Percentiles rank a stretch among this genome's conserved stretches.
Evolutionary conservation across 139 green algal genomes (phyloP).

Genomic region (Chlorella sp.): DNA sequence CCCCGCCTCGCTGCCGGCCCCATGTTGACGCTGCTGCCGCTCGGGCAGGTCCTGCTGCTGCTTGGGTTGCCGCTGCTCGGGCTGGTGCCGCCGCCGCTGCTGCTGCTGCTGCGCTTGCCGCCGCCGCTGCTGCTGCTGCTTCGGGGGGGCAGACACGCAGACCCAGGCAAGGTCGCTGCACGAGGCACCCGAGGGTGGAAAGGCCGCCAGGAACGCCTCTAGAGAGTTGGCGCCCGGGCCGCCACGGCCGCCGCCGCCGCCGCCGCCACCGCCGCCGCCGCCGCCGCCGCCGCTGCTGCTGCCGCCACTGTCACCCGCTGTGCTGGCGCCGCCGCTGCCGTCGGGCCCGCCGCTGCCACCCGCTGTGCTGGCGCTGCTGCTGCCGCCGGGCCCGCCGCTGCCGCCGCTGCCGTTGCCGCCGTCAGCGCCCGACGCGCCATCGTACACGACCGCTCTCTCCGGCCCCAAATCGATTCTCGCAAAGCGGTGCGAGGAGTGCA

Average conservation of each 20-base stretch:
- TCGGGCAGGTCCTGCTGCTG: no score
- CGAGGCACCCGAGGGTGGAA: no score
- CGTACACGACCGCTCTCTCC: constrained; percentile 38
- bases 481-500: constrained; percentile 40
- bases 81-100: neutral
- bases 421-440: no score
- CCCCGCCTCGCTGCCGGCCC: neutral
- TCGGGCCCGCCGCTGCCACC: neutral
- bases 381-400: neutral
- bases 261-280: neutral
- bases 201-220: no score
- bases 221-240: no score
- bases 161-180: no score
- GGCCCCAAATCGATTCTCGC: constrained; percentile 21
- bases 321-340: neutral
- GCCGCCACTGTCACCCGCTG: neutral
- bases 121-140: neutral
- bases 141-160: neutral
- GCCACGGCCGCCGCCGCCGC: neutral
- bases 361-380: neutral
- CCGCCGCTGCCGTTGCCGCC: neutral
- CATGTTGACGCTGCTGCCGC: neutral
- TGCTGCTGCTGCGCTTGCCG: neutral
- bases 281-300: neutral
- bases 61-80: neutral